These are phyloP conservation scores for Cyclanthera cordifolia DNA, from an alignment of 306 rosid genomes.

Conservation along the genomic window DNA sequence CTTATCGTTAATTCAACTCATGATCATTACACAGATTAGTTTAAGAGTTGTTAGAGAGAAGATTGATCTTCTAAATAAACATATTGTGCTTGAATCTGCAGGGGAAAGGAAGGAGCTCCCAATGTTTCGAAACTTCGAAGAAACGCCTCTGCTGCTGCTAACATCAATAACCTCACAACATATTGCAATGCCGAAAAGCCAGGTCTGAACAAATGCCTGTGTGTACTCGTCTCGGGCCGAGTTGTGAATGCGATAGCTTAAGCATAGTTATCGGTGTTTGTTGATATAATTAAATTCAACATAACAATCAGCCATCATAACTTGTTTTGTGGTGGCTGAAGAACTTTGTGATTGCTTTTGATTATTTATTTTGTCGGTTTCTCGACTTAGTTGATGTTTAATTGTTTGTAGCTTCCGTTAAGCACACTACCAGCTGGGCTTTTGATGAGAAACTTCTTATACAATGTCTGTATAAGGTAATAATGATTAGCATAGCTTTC, in stretches of 20 bases:
- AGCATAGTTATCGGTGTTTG: neutral
- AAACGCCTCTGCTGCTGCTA: slow-evolving; percentile 73
- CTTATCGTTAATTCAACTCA: neutral
- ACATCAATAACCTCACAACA: slow-evolving; percentile 45
- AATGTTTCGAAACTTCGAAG: slow-evolving; percentile 58
- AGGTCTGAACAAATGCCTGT: slow-evolving; percentile 24
- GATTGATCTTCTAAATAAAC: neutral
- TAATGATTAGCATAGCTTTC: neutral
- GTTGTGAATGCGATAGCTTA: too few relatives aligned
- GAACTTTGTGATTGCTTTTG: neutral
- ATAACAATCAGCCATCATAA: too few relatives aligned
- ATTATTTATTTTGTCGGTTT: neutral
- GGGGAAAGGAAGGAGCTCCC: slow-evolving; percentile 42
- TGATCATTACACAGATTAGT: neutral
- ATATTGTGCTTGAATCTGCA: slow-evolving; percentile 16
- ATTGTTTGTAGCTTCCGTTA: slow-evolving; percentile 39
- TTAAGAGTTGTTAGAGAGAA: neutral
- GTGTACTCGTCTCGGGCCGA: too few relatives aligned
- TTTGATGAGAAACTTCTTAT: slow-evolving; percentile 80
- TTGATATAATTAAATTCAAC: too few relatives aligned
- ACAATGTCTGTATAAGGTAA: slow-evolving; percentile 76
- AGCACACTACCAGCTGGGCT: slow-evolving; percentile 75
- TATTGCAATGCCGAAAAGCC: slow-evolving; percentile 38
- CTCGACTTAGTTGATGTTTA: slow-evolving; percentile 1
- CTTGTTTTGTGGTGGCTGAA: neutral